Base-by-base conservation (phyloP, 495 filamentous ascomycete species). In the Lepraria neglecta region DNA sequence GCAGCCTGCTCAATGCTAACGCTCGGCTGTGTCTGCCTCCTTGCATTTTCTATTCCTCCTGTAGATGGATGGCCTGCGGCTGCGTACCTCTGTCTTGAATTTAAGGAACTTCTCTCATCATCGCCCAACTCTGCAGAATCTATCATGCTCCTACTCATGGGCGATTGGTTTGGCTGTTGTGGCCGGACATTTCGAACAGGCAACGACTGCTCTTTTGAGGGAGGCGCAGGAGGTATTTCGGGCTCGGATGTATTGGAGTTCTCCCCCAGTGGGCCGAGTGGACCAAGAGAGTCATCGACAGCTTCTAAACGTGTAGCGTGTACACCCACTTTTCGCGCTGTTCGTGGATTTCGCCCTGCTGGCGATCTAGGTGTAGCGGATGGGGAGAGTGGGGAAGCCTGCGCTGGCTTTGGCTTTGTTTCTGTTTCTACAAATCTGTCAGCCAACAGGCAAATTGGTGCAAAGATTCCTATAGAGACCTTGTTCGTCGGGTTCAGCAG, bases 1-100 rank as follows among this genome's bases (percentile, higher is more conserved):
- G 91, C 85, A 54, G 94, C 92, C 74, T 92, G 88, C 70, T 96
- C 90, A 47, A 97, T 76, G 67, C 86, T 91, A 62, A 96, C 80
- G 70, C 90, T 94, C 33, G 91, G 89, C 64, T 90, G 87, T 31
- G 82, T 82, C 63, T 86, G 81, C 66, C 84, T 77, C 66, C 82
- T 79, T 38, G 71, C 63, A 6, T 58, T 61, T 35, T 75, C 75
- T 42, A 73, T 69, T 19, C 65, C 63, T 45, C 76, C 75, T 45
- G 66, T 69, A n/a, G 86, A 77, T 21, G 84, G 80, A 65, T 89
- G 87, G 21, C 92, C 88, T 44, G 89, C 86, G 61, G 87, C 87
- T 62, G 89, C 87, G 21, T 84, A 80, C 67, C 87, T 76, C 6
- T 73, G 50, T 17, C 72, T 70, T 57, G 71, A 65, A 24, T 68